These are phyloP conservation scores for Fusarium sp. DNA, from an alignment of 2,329 filamentous ascomycete species.

Conservation along the genomic window DNA sequence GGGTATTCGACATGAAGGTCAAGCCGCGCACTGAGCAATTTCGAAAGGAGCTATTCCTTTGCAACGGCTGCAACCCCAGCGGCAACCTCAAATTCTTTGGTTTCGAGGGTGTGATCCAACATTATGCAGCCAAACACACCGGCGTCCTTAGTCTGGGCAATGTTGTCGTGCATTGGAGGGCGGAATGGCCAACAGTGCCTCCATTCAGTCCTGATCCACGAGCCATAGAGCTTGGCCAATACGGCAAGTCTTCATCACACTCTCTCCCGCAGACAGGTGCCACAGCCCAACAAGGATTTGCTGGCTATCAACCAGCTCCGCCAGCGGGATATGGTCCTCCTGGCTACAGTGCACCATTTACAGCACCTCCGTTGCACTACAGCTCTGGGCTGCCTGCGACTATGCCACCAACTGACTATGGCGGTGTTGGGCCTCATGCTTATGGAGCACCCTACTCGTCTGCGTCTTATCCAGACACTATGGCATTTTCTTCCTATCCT, in stretches of 20 bases:
- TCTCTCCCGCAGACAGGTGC: background rate
- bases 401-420: conserved; percentile 16
- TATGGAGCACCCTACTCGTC: conserved; percentile 22
- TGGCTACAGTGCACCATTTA: conserved; percentile 21
- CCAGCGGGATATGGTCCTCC: conserved; percentile 25
- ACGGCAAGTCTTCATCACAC: conserved; percentile 13
- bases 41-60: conserved; percentile 80
- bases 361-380: conserved; percentile 7
- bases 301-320: conserved; percentile 16
- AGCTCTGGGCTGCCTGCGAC: conserved; percentile 9
- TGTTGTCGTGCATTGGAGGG: conserved; percentile 80
- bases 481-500: conserved; percentile 24
- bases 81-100: conserved; percentile 74
- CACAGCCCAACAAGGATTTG: conserved; percentile 13
- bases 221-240: conserved; percentile 39
- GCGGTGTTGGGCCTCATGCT: conserved; percentile 10
- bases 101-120: conserved; percentile 83
- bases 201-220: conserved; percentile 75
- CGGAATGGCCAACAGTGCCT: conserved; percentile 81
- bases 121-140: conserved; percentile 86
- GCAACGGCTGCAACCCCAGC: conserved; percentile 69
- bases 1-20: conserved; percentile 82
- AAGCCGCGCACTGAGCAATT: conserved; percentile 73
- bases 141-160: conserved; percentile 75
- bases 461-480: conserved; percentile 20